Base-by-base conservation (phyloP, 257 asterid genomes). In the Linaria vulgaris region DNA sequence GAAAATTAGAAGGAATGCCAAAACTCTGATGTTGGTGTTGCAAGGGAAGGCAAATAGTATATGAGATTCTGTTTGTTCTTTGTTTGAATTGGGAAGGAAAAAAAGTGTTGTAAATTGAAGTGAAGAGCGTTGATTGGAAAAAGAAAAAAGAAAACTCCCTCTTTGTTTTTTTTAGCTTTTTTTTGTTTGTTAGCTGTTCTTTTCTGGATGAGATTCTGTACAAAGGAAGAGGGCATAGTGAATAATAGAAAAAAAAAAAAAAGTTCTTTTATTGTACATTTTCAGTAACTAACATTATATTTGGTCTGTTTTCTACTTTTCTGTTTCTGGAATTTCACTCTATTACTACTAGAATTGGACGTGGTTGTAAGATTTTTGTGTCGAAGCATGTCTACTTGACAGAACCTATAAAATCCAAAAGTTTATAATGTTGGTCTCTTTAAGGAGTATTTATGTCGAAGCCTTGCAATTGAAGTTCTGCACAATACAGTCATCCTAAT, bases 1-100 rank as follows among this genome's bases (percentile, higher is more conserved):
- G 69, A 92, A 92, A 63, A 88, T 92, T 49, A 82, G 97, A 71
- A 74, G 94, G 20, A 87, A 89, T 64, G 94, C 96, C 9, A 86
- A 78, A 65, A 79, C 66, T 69, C 71, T 92, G 85, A 78, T 85
- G 65, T 86, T 80, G 80, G 89, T 92, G 19, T 73, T 89, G 76
- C 95, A 80, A 64, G 97, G 89, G 24, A 79, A 71, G 68, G 76
- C 62, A 22, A 70, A 69, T 53, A 72, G 43, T 61, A 61, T 69
- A 22, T 77, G 77, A n/a, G n/a, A 71, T 70, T 52, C 59, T 66
- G 57, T 21, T 50, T 59, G 53, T 45, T 51, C 62, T 20, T 69
- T 30, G 56, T 56, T 56, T n/a, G 45, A 13, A 15, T 14, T 34
- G 41, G 3, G 37, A 6, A 30, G 16, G 50, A 12, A 3, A 39